Conservation (phyloP, 495 filamentous ascomycete genomes). For the Terfezia claveryi region DNA sequence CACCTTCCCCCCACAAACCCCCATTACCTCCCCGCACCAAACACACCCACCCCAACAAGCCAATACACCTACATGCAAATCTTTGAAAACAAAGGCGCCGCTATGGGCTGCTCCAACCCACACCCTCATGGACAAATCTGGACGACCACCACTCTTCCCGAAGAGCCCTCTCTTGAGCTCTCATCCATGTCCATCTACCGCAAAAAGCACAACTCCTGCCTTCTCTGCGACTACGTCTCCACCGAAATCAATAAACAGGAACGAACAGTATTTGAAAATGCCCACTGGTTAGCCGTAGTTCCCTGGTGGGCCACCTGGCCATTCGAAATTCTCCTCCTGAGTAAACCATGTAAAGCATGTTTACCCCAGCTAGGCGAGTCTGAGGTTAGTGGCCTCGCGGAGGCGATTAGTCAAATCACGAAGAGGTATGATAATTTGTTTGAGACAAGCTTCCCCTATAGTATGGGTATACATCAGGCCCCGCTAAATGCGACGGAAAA, state of each 20-base stretch:
- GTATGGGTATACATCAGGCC: slow-evolving; percentile 78
- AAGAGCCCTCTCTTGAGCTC: slow-evolving; percentile 65
- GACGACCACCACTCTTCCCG: slow-evolving; percentile 74
- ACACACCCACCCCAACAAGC: slow-evolving; percentile 37
- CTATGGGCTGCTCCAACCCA: slow-evolving; percentile 98
- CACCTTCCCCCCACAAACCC: slow-evolving; percentile 56
- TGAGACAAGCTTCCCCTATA: slow-evolving; percentile 90
- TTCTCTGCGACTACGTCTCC: slow-evolving; percentile 70
- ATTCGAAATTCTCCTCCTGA: slow-evolving; percentile 82
- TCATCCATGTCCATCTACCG: slow-evolving; percentile 55
- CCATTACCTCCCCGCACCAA: slow-evolving; percentile 30
- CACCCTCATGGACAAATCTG: slow-evolving; percentile 94
- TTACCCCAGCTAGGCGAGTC: slow-evolving; percentile 53
- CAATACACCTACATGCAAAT: slow-evolving; percentile 98
- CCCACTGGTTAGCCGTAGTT: slow-evolving; percentile 58
- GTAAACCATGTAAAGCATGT: slow-evolving; percentile 54
- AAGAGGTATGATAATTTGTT: slow-evolving; percentile 91
- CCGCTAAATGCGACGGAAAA: slow-evolving; percentile 67
- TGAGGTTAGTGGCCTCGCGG: slow-evolving; percentile 51
- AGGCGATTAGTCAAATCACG: slow-evolving; percentile 66
- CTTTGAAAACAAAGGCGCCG: slow-evolving; percentile 91
- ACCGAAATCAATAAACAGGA: slow-evolving; percentile 65
- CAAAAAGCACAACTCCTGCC: slow-evolving; percentile 38
- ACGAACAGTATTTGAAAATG: slow-evolving; percentile 71
- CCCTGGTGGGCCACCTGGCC: slow-evolving; percentile 98